Percentiles rank a stretch among this genome's conserved stretches.
Evolutionary conservation across 345 rosid species (phyloP).

Genomic region (Eucalyptus melliodora): DNA sequence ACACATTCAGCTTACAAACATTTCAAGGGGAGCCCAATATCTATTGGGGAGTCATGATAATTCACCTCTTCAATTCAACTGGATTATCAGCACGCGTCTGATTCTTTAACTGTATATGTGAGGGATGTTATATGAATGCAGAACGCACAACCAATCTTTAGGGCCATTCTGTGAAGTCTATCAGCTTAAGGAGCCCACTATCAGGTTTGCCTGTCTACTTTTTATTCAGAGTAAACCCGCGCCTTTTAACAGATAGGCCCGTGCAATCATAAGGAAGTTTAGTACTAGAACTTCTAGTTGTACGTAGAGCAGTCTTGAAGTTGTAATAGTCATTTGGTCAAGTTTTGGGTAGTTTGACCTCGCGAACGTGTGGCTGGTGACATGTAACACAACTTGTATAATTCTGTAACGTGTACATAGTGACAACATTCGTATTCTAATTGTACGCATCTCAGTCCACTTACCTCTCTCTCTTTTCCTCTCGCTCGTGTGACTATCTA

Average conservation of each 20-base stretch:
- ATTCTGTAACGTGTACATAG: background rate
- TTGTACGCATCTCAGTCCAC: background rate
- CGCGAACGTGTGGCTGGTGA: background rate
- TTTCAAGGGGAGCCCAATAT: background rate
- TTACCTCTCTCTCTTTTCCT: background rate
- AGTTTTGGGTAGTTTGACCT: background rate
- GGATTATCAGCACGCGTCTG: background rate
- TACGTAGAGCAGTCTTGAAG: background rate
- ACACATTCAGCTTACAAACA: background rate
- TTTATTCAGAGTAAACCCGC: background rate
- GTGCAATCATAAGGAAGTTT: background rate
- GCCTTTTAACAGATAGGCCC: background rate
- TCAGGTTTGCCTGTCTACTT: background rate
- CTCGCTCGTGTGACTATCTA: background rate
- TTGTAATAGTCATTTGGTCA: background rate
- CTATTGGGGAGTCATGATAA: background rate
- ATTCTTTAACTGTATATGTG: background rate
- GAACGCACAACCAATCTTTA: background rate
- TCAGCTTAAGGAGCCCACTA: background rate
- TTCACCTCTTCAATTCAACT: background rate
- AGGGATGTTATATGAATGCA: background rate
- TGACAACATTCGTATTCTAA: background rate
- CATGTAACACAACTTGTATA: background rate
- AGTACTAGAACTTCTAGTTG: background rate
- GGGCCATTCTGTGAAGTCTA: background rate